Evolutionary conservation across 768 basidiomycete genomes (phyloP), one percentile per base, ranked within the genome.

Genomic region (Mycena indigotica): DNA sequence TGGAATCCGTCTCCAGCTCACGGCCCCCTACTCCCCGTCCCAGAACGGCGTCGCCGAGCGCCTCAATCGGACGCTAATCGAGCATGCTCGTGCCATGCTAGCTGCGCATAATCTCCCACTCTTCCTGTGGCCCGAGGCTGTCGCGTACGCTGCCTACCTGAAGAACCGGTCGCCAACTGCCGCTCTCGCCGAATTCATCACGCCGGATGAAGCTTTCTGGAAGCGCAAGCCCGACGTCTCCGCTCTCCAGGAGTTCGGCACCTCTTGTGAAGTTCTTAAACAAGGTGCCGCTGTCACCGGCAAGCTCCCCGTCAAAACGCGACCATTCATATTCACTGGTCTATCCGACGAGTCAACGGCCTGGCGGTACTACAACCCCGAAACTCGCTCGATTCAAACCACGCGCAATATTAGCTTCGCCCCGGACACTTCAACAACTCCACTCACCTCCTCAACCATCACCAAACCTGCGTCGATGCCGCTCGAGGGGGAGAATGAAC

Each of bases 41-140:
- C 69, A 73, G 29, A 73, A 74, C 24, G 69, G 73, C 8, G 58
- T 72, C 2, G 67, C 70, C 0, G 69, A 74, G 58, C 62, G 61
- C 2, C 55, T 66, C 1, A 74, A 73, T 49, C 56, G 58, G 1
- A 66, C 64, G 1, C 32, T 70, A 1, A 25, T 67, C 12, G 65
- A 71, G 29, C 44, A 57, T 3, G 58, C 61, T 0, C 58, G 67
- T 1, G 55, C 69, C 0, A 62, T 72, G 59, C 63, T 72, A 0
- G 28, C 60, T 5, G 55, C 38, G 6, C 16, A 24, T 1, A 24
- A 59, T 13, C 44, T 69, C 30, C 23, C 61, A 50, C 28, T 28
- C 44, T 44, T 44, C 23, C 56, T 66, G 28, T 65, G 65, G 65
- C 56, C 61, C 17, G 56, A 69, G 39, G 61, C 61, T 1, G 49